phyloP scores from a whole-genome alignment of 2,329 filamentous ascomycete species.

The Fusarium sulawesiense region DNA sequence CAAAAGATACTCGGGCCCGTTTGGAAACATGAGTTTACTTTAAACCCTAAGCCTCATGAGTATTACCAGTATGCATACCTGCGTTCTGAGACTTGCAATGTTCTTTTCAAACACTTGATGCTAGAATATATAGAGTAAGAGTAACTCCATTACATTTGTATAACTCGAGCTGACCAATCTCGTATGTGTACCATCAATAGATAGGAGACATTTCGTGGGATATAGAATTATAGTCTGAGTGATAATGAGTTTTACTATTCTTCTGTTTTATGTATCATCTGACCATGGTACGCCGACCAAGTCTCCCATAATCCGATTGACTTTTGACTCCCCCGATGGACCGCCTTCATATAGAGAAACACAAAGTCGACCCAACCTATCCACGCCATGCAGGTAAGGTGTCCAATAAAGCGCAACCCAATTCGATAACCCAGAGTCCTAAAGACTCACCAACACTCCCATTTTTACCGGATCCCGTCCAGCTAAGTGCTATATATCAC shows the following conservation, averaged over 20 bases:
- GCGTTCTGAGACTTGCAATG: not conserved
- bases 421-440: constrained; percentile 21
- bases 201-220: not conserved
- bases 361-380: constrained; percentile 29
- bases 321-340: constrained; percentile 31
- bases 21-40: not conserved
- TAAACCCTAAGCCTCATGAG: not conserved
- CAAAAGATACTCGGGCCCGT: not conserved
- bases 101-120: not conserved
- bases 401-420: constrained; percentile 36
- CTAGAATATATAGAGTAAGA: not conserved
- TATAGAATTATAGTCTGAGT: not conserved
- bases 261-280: constrained; percentile 24
- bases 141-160: not conserved
- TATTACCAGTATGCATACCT: not conserved
- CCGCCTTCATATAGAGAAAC: constrained; percentile 16
- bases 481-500: constrained; percentile 13
- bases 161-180: not conserved
- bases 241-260: constrained; percentile 14
- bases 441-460: constrained; percentile 23
- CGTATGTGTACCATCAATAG: not conserved
- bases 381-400: constrained; percentile 33
- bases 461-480: constrained; percentile 8
- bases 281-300: constrained; percentile 29
- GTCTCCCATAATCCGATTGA: constrained; percentile 26